Evolutionary conservation across 2,329 filamentous ascomycete genomes (phyloP), one percentile per base, ranked within the genome.

Genomic region (Sarocladium oryzae): DNA sequence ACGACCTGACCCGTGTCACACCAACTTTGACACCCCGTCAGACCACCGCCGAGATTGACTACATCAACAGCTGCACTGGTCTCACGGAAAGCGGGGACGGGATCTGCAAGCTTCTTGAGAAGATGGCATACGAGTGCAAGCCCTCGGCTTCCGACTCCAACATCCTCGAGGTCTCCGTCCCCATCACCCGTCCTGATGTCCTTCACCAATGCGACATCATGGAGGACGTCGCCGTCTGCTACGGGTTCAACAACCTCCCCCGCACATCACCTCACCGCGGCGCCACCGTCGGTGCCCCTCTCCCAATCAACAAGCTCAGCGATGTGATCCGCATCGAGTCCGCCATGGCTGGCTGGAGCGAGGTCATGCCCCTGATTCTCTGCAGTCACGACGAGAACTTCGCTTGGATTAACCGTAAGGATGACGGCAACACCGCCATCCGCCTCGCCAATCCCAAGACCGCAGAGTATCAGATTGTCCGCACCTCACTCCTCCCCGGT

Each of bases 301-400:
- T 97, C 9, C 81, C 84, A 54, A 86, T 99, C 70, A 99, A 99
- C 78, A 97, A 96, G 72, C 85, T 99, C 36, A 80, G 80, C 55
- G 95, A 99, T 63, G 95, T 97, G 58, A 82, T 97, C 54, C 86
- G 93, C 51, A 74, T 84, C 51, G 93, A 99, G 69, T 82, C 88
- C 49, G 92, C 91, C 51, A 93, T 96, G 82, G 86, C 92, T 5
- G 93, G 93, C 54, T 99, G 93, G 93, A 86, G 83, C 51, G 93
- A 99, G 73, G 92, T 96, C 52, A 85, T 99, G 81, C 92, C 93
- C 23, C 78, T 99, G 24, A 97, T 96, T 59, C 82, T 99, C 51
- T 99, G 93, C 77, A 95, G 89, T 41, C 90, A 96, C 68, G 92
- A 97, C 63, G 93, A 99, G 77, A 99, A 99, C 74, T 99, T 97